Evolutionary conservation across 192 early-diverging fungal genomes (phyloP), one percentile per base, ranked within the genome.

Genomic region (Gryganskiella cystojenkinii): DNA sequence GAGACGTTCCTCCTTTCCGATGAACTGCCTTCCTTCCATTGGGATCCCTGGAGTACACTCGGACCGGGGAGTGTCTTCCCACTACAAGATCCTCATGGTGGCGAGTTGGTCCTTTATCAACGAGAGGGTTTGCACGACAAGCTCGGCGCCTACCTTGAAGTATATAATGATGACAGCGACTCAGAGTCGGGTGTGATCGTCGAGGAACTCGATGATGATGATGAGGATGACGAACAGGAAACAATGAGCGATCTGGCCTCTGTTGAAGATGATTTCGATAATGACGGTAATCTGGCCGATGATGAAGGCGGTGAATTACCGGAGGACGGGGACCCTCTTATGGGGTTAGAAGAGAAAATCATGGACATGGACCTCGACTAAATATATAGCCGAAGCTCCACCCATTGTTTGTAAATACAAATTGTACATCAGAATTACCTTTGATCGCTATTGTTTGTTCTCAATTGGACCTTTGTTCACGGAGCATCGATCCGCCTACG

Each of bases 281-380:
- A 67, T 20, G 72, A 63, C 9, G 72, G 72, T 13, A 67, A 67
- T n/a, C 3, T 76, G 53, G 64, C 72, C 25, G 72, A 67, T 28
- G 65, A 76, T 20, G 72, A 76, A 22, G 72, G 44, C 4, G 47
- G 53, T 15, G 35, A 57, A 7, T 30, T 35, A 14, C 33, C 60
- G 10, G 61, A 40, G 37, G 37, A 64, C 15, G 54, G 64, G 47
- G 61, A 17, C 1, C 60, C 64, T 8, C 30, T 76, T 27, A 40
- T 63, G 27, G 59, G 55, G 2, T 25, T 76, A 34, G 59, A 63
- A 31, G 59, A 76, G 35, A 56, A 57, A 35, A 63, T 58, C 59
- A 76, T 67, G 59, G 65, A 67, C 33, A 63, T 76, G 65, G 72
- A 76, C 20, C 60, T 75, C n/a, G 52, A 75, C 25, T 75, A 67